Percentiles rank a stretch among this genome's conserved stretches.
These are phyloP conservation scores for Phanerochaete carnosa DNA, from an alignment of 768 basidiomycete genomes.

Conservation along the genomic window DNA sequence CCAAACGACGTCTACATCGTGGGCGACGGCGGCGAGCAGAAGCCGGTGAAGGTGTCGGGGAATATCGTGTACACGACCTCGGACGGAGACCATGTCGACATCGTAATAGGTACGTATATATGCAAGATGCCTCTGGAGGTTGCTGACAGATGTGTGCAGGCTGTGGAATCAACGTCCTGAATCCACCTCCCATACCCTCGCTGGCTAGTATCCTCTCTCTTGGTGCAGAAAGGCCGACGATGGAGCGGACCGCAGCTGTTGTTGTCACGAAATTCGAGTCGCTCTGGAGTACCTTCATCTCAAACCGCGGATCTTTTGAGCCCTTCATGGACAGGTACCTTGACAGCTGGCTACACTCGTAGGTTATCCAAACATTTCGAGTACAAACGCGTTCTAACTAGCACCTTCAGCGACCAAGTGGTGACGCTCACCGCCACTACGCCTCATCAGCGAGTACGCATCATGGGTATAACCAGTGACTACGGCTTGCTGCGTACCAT, in stretches of 20 bases:
- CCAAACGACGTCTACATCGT: constrained; percentile 93
- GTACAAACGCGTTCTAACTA: background rate
- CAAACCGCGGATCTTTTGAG: constrained; percentile 65
- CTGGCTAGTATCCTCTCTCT: constrained; percentile 62
- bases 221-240: constrained; percentile 38
- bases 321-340: constrained; percentile 82
- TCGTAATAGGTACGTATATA: constrained; percentile 70
- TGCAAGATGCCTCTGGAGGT: background rate
- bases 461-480: constrained; percentile 83
- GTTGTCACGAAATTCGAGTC: constrained; percentile 74
- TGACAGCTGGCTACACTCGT: constrained; percentile 90
- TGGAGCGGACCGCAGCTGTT: constrained; percentile 73
- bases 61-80: constrained; percentile 89
- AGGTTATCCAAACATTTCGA: background rate
- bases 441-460: constrained; percentile 69
- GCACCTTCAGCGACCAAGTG: constrained; percentile 62
- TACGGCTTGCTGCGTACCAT: constrained; percentile 85
- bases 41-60: constrained; percentile 82
- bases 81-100: constrained; percentile 61
- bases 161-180: constrained; percentile 85
- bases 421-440: constrained; percentile 78
- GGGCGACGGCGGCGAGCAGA: constrained; percentile 44
- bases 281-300: constrained; percentile 75
- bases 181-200: constrained; percentile 78
- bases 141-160: constrained; percentile 42